Base-by-base conservation (phyloP, 352 stramenopile species). In the Phytophthora tentaculata region DNA sequence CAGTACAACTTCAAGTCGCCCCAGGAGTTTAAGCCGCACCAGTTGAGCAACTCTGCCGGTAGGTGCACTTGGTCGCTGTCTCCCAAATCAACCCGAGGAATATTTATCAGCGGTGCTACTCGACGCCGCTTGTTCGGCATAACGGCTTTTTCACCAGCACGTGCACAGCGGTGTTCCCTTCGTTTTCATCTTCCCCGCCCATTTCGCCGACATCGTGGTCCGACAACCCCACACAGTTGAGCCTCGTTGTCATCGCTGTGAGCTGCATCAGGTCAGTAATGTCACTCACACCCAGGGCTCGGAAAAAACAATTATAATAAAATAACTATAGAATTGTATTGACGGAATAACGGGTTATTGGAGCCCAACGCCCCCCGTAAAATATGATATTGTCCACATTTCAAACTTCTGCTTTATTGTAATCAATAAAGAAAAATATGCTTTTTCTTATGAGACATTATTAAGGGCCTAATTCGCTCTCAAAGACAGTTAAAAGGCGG, bases 1-100 rank as follows among this genome's bases (percentile, higher is more conserved):
- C 49, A 61, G 28, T 67, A 67, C 19, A 60, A 19, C 41, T 61
- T 67, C 59, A 61, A 55, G 41, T 52, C 57, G 24, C 24, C 57
- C 5, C 2, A 1, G 16, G 48, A 20, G 13, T 16, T 2, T n/a
- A 57, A 57, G 1, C 57, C 29, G n/a, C 57, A 50, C 14, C 35
- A 56, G 5, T 13, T 5, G 22, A 64, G 2, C n/a, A 64, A 57
- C 19, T 20, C 39, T 20, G 39, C 17, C 13, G 39, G 39, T 14
- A 45, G 39, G 6, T 39, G 32, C 7, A 39, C 32, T 5, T 39
- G 13, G 32, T 39, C 10, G 32, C 9, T 14, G 9, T 39, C 32
- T 39, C 5, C 6, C 9, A 39, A 39, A 39, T 39, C 32, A 39
- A 39, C 9, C 32, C 32, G 32, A 39, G 32, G 32, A 14, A 39